Evolutionary conservation across 2,329 filamentous ascomycete species (phyloP).

Genomic region (Aspergillus terreus): DNA sequence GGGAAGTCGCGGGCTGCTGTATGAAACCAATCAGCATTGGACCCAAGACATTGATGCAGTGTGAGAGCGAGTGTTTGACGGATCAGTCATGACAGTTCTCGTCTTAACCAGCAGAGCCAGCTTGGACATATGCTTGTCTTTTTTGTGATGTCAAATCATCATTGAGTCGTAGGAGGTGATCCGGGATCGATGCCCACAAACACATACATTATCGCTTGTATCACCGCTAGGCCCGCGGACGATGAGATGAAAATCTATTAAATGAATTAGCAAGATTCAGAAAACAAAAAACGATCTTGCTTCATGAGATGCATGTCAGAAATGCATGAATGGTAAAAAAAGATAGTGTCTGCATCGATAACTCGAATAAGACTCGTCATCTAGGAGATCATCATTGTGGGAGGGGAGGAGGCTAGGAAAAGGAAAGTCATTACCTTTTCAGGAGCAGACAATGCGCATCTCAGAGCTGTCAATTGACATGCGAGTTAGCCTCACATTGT

Average conservation of each 20-base stretch:
- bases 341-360: conserved; percentile 58
- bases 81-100: conserved; percentile 51
- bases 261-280: conserved; percentile 15
- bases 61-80: conserved; percentile 21
- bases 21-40: conserved; percentile 25
- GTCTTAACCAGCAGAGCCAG: conserved; percentile 47
- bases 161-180: conserved; percentile 41
- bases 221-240: not conserved
- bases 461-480: not conserved
- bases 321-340: conserved; percentile 60
- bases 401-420: not conserved
- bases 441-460: not conserved
- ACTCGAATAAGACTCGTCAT: conserved; percentile 65
- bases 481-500: conserved; percentile 25
- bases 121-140: conserved; percentile 99
- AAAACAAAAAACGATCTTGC: conserved; percentile 6
- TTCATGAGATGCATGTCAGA: conserved; percentile 37
- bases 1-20: conserved; percentile 11
- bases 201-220: conserved; percentile 19
- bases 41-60: conserved; percentile 12
- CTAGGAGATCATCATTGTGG: conserved; percentile 52
- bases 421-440: conserved; percentile 14
- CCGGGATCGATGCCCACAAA: conserved; percentile 17
- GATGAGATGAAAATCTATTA: conserved; percentile 3
- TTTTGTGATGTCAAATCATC: conserved; percentile 78